Base-by-base conservation (phyloP, 2,329 filamentous ascomycete genomes). In the Aspergillus oerlinghausenensis region DNA sequence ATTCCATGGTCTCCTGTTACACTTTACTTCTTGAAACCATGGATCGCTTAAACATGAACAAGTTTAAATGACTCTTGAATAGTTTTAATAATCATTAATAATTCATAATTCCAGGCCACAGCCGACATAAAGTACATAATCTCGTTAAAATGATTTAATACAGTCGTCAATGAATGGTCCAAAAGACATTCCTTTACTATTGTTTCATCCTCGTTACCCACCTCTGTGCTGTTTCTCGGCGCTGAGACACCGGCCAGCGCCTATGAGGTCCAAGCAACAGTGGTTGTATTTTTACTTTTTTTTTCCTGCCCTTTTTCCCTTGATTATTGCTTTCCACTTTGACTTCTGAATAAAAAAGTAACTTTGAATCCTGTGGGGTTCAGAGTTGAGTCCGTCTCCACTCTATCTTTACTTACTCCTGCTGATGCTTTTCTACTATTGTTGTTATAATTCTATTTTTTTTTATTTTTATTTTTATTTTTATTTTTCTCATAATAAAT, bases 381-480 rank as follows among this genome's bases (percentile, higher is more conserved):
- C 59, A 61, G 57, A 61, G 55, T 63, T 60, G 52, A 55, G 54
- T 54, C 52, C 45, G 50, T 55, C 43, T 61, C 61, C 57, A 56
- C 59, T 56, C 55, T 55, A 57, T 58, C 57, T 63, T 53, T 58
- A 54, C 53, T 63, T 45, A 17, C 57, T 61, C 53, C 50, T 49
- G 35, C 40, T 53, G 49, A 47, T 52, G 55, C 51, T 55, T 56
- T 60, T 43, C 51, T 47, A 54, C 52, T 54, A 45, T 38, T 48
- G 48, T 51, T 49, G 52, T 58, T 50, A 53, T 26, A 5, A 26
- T 42, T 58, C 51, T 51, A 51, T 23, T 51, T 47, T 49, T 23
- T 23, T 23, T 23, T 23, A n/a, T n/a, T n/a, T n/a, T n/a, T n/a
- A n/a, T 23, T 23, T 23, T 3, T 3, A 1, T 23, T 23, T 23